Evolutionary conservation across 108 stramenopile genomes (phyloP).

Genomic region (Skeletonema marinoi): DNA sequence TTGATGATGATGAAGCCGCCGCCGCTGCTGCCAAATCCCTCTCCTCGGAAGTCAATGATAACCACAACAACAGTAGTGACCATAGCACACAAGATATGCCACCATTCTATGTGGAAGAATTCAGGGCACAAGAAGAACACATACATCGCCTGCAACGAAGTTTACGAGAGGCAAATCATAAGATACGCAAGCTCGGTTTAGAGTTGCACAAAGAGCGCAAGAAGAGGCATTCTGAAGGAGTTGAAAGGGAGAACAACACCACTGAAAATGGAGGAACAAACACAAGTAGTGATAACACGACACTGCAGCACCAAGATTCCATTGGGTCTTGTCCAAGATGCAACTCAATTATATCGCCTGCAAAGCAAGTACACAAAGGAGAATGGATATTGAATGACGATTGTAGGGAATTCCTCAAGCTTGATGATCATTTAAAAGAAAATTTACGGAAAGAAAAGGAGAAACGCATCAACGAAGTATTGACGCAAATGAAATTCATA

Average conservation of each 20-base stretch:
- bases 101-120: conserved; percentile 29
- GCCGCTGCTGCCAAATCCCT: background rate
- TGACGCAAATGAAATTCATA: conserved; percentile 75
- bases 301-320: background rate
- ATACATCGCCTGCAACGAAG: conserved; percentile 31
- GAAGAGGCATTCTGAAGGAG: conserved; percentile 6
- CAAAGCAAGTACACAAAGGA: conserved; percentile 44
- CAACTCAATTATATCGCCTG: conserved; percentile 15
- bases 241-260: background rate
- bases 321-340: conserved; percentile 12
- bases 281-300: conserved; percentile 1
- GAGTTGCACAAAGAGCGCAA: conserved; percentile 46
- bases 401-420: conserved; percentile 62
- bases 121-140: conserved; percentile 27
- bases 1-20: background rate
- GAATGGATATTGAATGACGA: conserved; percentile 63
- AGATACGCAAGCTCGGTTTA: conserved; percentile 35
- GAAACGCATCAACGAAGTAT: conserved; percentile 59
- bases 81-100: conserved; percentile 12
- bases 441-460: conserved; percentile 71
- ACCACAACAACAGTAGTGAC: background rate
- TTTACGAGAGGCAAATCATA: conserved; percentile 40
- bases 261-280: background rate
- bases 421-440: conserved; percentile 69
- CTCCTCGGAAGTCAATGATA: background rate